These are phyloP conservation scores for Boletus barrowsii DNA, from an alignment of 768 basidiomycete genomes.

Conservation along the genomic window DNA sequence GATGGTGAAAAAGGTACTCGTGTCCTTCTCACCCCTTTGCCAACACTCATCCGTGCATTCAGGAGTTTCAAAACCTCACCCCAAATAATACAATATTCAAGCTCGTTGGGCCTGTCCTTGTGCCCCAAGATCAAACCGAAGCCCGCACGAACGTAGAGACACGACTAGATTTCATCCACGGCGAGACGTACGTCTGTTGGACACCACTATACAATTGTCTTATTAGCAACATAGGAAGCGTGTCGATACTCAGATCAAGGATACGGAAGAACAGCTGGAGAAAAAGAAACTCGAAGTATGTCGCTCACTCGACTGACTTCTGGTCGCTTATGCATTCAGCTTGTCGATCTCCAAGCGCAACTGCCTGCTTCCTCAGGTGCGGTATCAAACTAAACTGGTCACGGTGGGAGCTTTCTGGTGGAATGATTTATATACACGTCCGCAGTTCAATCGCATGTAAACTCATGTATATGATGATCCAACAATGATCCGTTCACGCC, in stretches of 20 bases:
- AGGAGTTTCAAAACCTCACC: slow-evolving; percentile 83
- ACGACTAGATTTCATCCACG: slow-evolving; percentile 81
- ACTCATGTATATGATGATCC: not conserved
- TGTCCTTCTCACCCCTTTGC: not conserved
- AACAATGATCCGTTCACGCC: not conserved
- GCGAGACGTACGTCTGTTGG: slow-evolving; percentile 69
- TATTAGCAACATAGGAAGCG: slow-evolving; percentile 52
- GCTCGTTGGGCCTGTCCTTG: slow-evolving; percentile 84
- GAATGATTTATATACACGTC: not conserved
- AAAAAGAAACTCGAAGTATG: slow-evolving; percentile 79
- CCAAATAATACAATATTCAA: slow-evolving; percentile 84
- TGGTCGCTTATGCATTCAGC: slow-evolving; percentile 37
- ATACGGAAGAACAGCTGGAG: slow-evolving; percentile 71
- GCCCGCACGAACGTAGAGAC: slow-evolving; percentile 88
- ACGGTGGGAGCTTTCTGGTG: not conserved
- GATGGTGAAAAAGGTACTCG: slow-evolving; percentile 76
- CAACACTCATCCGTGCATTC: slow-evolving; percentile 2
- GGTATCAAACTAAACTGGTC: slow-evolving; percentile 8
- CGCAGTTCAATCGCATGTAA: not conserved
- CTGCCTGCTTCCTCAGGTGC: slow-evolving; percentile 39
- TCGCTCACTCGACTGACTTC: not conserved
- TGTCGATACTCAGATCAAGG: slow-evolving; percentile 78
- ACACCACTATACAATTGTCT: not conserved
- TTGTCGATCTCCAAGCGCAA: slow-evolving; percentile 64
- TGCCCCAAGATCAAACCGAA: slow-evolving; percentile 84